A percentile compares a stretch with the other conserved stretches of the same genome.
Evolutionary conservation across 2,329 filamentous ascomycete genomes (phyloP).

Genomic region (Trichoderma arundinaceum): DNA sequence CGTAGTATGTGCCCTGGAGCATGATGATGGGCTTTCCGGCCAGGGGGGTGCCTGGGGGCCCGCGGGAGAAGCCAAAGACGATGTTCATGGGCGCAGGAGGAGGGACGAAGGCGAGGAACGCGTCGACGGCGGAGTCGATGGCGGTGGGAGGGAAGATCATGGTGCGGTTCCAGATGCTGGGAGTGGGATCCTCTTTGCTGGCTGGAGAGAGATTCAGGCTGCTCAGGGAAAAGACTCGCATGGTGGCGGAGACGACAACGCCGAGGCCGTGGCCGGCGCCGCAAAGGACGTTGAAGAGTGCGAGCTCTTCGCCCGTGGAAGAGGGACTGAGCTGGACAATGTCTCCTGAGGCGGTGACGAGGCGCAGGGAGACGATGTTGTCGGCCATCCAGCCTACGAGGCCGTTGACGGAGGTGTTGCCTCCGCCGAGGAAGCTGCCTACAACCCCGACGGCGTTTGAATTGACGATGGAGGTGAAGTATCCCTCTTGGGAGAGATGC

Average conservation of each 20-base stretch:
- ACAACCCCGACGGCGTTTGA: slow-evolving; percentile 41
- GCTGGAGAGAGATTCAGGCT: slow-evolving; percentile 39
- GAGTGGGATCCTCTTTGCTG: slow-evolving; percentile 19
- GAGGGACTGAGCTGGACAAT: slow-evolving; percentile 33
- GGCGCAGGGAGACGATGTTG: slow-evolving; percentile 38
- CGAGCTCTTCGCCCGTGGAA: slow-evolving; percentile 37
- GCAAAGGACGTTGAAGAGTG: slow-evolving; percentile 42
- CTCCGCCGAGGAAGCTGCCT: slow-evolving; percentile 40
- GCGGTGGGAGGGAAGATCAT: slow-evolving; percentile 40
- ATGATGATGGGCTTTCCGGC: slow-evolving; percentile 42
- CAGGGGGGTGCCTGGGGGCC: slow-evolving; percentile 40
- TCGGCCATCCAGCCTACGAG: slow-evolving; percentile 45
- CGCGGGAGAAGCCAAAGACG: slow-evolving; percentile 39
- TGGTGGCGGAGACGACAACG: slow-evolving; percentile 41
- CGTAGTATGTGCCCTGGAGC: slow-evolving; percentile 37
- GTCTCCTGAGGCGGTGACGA: slow-evolving; percentile 38
- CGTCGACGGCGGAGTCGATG: slow-evolving; percentile 35
- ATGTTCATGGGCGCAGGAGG: slow-evolving; percentile 33
- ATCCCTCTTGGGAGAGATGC: slow-evolving; percentile 37
- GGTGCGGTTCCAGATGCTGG: slow-evolving; percentile 43
- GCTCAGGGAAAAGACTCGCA: slow-evolving; percentile 37
- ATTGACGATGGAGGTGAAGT: slow-evolving; percentile 42
- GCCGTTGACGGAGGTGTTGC: slow-evolving; percentile 39
- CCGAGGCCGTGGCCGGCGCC: slow-evolving; percentile 46
- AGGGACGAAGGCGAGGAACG: slow-evolving; percentile 36